phyloP scores from a whole-genome alignment of 2,329 filamentous ascomycete species.

The Shiraia sp. region DNA sequence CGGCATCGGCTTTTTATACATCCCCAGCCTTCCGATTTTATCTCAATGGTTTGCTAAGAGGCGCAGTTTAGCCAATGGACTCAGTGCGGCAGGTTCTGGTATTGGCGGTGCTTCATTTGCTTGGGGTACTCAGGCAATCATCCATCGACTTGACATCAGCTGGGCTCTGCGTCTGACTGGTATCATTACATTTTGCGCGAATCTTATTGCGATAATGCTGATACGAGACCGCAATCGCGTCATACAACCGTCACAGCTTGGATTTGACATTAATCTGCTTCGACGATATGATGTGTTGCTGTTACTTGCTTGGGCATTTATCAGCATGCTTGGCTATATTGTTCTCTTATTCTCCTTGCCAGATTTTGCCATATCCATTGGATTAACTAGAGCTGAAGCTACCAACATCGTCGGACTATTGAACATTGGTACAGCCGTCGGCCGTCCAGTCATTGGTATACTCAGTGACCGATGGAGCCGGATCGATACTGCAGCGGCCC shows the following conservation, averaged over 20 bases:
- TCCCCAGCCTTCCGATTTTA: conserved; percentile 43
- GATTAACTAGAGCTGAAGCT: conserved; percentile 46
- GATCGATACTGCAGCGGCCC: conserved; percentile 46
- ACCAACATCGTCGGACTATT: conserved; percentile 49
- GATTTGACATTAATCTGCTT: conserved; percentile 44
- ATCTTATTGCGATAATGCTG: conserved; percentile 31
- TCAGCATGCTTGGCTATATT: conserved; percentile 54
- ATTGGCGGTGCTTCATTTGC: conserved; percentile 44
- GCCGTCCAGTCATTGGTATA: conserved; percentile 52
- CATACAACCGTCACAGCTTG: conserved; percentile 39
- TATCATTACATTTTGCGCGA: conserved; percentile 35
- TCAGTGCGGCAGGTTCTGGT: conserved; percentile 47
- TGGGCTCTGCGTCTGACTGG: conserved; percentile 51
- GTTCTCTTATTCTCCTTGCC: conserved; percentile 53
- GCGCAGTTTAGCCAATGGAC: conserved; percentile 48
- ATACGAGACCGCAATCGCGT: conserved; percentile 41
- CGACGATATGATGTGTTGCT: conserved; percentile 42
- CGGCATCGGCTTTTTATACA: conserved; percentile 48
- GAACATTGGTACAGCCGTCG: conserved; percentile 54
- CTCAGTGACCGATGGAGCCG: conserved; percentile 51
- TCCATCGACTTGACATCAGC: conserved; percentile 36
- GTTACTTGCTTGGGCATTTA: conserved; percentile 49
- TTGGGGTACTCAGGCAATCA: conserved; percentile 43
- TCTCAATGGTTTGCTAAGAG: conserved; percentile 49
- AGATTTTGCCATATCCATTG: conserved; percentile 51